Evolutionary conservation across 495 filamentous ascomycete species (phyloP).

Genomic region (Tuber microsphaerosporum): DNA sequence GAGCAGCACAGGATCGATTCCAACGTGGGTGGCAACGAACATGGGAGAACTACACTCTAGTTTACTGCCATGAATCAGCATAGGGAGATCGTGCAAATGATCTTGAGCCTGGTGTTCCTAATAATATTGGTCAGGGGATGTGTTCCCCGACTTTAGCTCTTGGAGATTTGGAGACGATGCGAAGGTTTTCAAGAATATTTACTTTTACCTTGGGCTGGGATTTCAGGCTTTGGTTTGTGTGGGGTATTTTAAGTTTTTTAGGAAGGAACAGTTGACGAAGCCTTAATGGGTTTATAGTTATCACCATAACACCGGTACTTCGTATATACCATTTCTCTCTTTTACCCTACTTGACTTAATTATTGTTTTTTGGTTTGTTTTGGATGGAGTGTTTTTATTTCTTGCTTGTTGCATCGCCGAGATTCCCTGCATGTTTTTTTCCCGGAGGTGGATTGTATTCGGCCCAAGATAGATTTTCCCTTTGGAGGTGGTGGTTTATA

Average conservation of each 20-base stretch:
- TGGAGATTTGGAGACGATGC: conserved; percentile 44
- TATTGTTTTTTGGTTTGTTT: not conserved
- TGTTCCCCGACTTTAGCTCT: conserved; percentile 51
- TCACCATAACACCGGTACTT: not conserved
- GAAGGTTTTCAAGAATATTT: conserved; percentile 51
- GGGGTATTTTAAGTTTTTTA: conserved; percentile 63
- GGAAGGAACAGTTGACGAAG: conserved; percentile 65
- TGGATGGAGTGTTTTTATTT: not conserved
- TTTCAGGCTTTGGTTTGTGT: conserved; percentile 59
- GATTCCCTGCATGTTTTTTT: too few relatives aligned
- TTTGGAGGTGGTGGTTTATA: not conserved
- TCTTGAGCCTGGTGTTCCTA: too few relatives aligned
- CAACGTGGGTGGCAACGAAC: too few relatives aligned
- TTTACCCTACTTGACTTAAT: not conserved
- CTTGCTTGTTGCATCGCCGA: not conserved
- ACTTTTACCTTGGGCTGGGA: conserved; percentile 61
- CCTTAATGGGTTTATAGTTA: conserved; percentile 43
- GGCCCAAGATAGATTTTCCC: not conserved
- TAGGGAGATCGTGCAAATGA: too few relatives aligned
- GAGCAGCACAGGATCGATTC: too few relatives aligned
- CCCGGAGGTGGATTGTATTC: not conserved
- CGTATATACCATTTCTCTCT: not conserved
- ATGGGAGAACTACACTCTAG: too few relatives aligned
- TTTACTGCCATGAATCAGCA: too few relatives aligned
- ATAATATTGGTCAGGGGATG: conserved; percentile 56